Base-by-base conservation (phyloP, 2,329 filamentous ascomycete genomes). In the Penicillium palitans region DNA sequence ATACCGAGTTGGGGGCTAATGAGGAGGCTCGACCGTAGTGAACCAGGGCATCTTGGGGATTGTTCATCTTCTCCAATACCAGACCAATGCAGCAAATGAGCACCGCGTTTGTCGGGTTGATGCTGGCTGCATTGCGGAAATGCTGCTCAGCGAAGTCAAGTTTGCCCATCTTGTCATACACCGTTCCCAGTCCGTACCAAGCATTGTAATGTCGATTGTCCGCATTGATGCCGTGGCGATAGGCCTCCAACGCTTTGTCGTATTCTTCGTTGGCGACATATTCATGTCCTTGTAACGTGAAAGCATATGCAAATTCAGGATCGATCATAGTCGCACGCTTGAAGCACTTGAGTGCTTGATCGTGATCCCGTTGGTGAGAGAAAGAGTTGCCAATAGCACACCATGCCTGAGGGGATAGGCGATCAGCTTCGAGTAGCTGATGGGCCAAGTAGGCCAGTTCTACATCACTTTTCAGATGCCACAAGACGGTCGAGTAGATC, bases 401-500 rank as follows among this genome's bases (percentile, higher is more conserved):
- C 96, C 95, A 99, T 4, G 95, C 92, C 74, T 99, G 90, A 2
- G 95, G 93, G 0, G 93, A 93, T 63, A 95, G 83, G 78, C 93
- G 95, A 59, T 92, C 90, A 17, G 90, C 81, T 64, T 97, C 93
- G 52, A 96, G 84, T 41, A 98, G 82, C 68, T 96, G 91, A 70
- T 98, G 93, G 0, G 93, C 91, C 29, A 99, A 82, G 75, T 95
- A 96, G 0, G 93, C 93, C 24, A 99, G 82, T 61, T 97, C 91
- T 0, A 92, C 90, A 70, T 97, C 93, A 62, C 90, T 88, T 75
- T 96, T 96, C 61, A 97, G 79, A 74, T 97, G 93, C 95, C 96
- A 99, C n/a, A 99, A 83, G n/a, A 96, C 89, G 0, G 95, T 99
- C 15, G 93, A 98, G 76, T 96, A 99, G 37, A 98, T 88, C 72